These are phyloP conservation scores for Globisporangium perplexum DNA, from an alignment of 352 stramenopile genomes.

Conservation along the genomic window DNA sequence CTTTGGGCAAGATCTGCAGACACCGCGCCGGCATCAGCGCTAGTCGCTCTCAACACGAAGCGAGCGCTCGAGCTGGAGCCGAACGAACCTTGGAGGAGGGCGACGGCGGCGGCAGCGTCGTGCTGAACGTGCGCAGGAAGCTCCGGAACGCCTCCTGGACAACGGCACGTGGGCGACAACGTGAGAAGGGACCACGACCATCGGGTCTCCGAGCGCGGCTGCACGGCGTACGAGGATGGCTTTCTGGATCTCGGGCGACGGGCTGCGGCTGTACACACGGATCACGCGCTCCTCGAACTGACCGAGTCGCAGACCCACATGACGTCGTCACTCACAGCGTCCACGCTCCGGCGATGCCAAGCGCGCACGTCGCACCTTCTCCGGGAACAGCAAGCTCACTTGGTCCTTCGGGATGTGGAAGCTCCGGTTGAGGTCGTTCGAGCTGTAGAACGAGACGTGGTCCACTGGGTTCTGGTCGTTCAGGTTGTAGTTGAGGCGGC, in stretches of 20 bases:
- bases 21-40: background rate
- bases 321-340: background rate
- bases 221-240: constrained; percentile 44
- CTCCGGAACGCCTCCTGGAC: constrained; percentile 48
- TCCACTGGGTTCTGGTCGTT: constrained; percentile 81
- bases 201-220: no score
- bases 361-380: no score
- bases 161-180: no score
- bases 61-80: no score
- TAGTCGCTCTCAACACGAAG: background rate
- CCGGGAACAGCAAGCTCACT: constrained; percentile 77
- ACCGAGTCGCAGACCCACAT: background rate
- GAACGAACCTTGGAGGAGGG: constrained; percentile 56
- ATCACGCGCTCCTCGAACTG: constrained; percentile 84
- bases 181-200: no score
- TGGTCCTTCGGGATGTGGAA: constrained; percentile 78
- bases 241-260: constrained; percentile 36
- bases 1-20: background rate
- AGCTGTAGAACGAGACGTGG: constrained; percentile 79
- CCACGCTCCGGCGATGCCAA: no score
- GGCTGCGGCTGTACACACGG: constrained; percentile 67
- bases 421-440: constrained; percentile 45
- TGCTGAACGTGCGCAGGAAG: constrained; percentile 60
- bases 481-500: constrained; percentile 81
- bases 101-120: constrained; percentile 54